Evolutionary conservation across 495 filamentous ascomycete genomes (phyloP), one percentile per base, ranked within the genome.

Genomic region (Massariosphaeria phaeospora): DNA sequence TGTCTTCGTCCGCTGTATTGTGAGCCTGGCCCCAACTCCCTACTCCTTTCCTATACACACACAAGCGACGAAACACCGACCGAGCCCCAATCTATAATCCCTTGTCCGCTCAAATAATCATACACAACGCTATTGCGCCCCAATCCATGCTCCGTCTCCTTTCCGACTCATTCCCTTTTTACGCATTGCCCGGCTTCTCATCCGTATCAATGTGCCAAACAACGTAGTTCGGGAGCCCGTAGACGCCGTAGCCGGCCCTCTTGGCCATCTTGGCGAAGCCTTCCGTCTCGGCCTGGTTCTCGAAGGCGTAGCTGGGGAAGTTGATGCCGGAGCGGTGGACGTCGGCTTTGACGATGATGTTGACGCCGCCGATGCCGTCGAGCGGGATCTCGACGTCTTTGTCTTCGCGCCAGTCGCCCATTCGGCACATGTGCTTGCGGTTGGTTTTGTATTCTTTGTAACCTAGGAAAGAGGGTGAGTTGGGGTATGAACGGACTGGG

Each of bases 181-280:
- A 55, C 1, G 70, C 70, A 66, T 98, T 96, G 2, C 91, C 93
- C 10, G 83, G 80, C 76, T 96, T 96, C 76, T 97, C 93, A 35
- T 95, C 82, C n/a, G 93, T 98, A 68, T 98, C 93, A 61, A 96
- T 89, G 69, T 98, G 93, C 93, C 93, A 98, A 40, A 98, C 90
- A 39, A 98, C 82, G 68, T 98, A 98, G 72, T 98, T 98, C 51
- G 93, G 94, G 45, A 98, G 76, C 29, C 93, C 93, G 52, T 85
- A 77, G 30, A 98, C 93, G 65, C 88, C 77, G 71, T 96, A 97
- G 36, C 91, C 91, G 30, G 93, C 93, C 58, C 91, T 80, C 76
- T 96, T 97, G 54, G 93, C 93, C 93, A 98, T 98, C 69, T 88
- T 91, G 38, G 93, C 93, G 65, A 98, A 98, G 3, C 93, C 93